Conservation (phyloP, 331 rosid species). For the Malus hybrid region DNA sequence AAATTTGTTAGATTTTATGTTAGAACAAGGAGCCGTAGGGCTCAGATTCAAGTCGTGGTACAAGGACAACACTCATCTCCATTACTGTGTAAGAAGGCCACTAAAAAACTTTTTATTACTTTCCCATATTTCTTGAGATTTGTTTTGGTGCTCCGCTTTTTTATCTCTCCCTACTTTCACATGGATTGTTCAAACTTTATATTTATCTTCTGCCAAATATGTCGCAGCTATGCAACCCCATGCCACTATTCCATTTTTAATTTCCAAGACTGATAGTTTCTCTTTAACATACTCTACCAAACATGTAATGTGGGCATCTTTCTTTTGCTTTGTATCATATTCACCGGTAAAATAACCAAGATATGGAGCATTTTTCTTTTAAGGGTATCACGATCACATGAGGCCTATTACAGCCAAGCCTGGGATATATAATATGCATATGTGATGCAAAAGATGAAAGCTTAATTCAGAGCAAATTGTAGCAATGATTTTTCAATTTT, state of each 20-base stretch:
- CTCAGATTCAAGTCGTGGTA: too few relatives aligned
- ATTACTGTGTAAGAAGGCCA: too few relatives aligned
- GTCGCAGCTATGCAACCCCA: constrained; percentile 13
- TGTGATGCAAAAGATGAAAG: too few relatives aligned
- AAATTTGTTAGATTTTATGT: too few relatives aligned
- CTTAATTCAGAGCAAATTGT: too few relatives aligned
- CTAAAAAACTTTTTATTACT: too few relatives aligned
- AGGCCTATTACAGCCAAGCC: neutral
- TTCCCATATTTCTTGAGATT: constrained; percentile 1
- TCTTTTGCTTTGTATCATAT: neutral
- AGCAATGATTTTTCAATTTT: too few relatives aligned
- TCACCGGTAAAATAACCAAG: neutral
- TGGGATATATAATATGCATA: too few relatives aligned
- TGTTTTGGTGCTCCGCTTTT: neutral
- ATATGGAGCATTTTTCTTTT: neutral
- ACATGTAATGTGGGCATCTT: neutral
- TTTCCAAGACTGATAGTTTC: neutral
- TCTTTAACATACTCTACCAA: constrained; percentile 1
- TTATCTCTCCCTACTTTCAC: constrained; percentile 11
- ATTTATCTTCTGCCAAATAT: constrained; percentile 3
- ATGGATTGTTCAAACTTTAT: constrained; percentile 16
- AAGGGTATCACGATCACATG: constrained; percentile 2
- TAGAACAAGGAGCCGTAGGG: accelerated
- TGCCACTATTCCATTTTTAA: neutral
- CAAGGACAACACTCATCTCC: too few relatives aligned